phyloP scores from a whole-genome alignment of 2,329 filamentous ascomycete genomes.

The Aspergillus fumigatiaffinis region DNA sequence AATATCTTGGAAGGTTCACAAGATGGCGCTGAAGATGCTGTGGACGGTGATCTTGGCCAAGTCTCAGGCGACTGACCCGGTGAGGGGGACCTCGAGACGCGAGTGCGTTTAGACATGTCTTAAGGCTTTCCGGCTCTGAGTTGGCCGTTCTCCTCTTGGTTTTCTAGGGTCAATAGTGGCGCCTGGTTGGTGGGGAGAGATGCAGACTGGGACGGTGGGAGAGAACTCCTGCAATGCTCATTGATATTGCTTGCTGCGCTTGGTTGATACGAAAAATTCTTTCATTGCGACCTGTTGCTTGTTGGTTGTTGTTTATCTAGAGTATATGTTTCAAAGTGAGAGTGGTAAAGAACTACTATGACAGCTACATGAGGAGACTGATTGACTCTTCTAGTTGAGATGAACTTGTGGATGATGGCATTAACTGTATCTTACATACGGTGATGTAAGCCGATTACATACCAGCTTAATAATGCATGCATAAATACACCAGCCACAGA shows the following conservation, averaged over 20 bases:
- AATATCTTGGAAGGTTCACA: slow-evolving; percentile 50
- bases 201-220: neutral
- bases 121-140: slow-evolving; percentile 3
- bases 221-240: neutral
- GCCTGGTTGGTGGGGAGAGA: neutral
- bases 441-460: neutral
- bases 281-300: neutral
- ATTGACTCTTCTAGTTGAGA: slow-evolving; percentile 2
- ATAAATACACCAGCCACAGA: slow-evolving; percentile 13
- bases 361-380: neutral
- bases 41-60: slow-evolving; percentile 25
- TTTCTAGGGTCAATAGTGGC: neutral
- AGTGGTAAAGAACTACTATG: neutral
- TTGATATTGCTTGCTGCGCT: neutral
- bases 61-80: slow-evolving; percentile 25
- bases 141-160: neutral
- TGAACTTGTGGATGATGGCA: neutral
- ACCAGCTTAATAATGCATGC: neutral
- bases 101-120: slow-evolving; percentile 59
- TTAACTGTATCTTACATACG: neutral
- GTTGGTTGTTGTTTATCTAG: neutral
- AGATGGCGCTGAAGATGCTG: slow-evolving; percentile 18
- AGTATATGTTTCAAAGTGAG: neutral
- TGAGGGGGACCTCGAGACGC: slow-evolving; percentile 46
- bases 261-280: neutral